Evolutionary conservation across 495 filamentous ascomycete species (phyloP).

Genomic region (Baudoinia panamericana): DNA sequence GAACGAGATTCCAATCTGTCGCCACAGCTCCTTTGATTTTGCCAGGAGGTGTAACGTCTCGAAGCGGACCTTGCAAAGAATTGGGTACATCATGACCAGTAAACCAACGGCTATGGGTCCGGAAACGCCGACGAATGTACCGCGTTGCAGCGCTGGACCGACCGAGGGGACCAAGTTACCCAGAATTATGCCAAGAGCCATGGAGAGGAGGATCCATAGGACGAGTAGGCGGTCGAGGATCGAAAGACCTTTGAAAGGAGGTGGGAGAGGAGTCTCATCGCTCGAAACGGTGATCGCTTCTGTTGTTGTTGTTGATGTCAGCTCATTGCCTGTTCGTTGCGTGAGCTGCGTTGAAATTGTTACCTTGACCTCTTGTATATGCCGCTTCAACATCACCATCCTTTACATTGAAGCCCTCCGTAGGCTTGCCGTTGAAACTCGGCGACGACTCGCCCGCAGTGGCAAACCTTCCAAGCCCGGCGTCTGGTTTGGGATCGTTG

Average conservation of each 20-base stretch:
- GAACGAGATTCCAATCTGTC: constrained; percentile 66
- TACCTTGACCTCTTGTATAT: neutral
- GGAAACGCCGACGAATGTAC: constrained; percentile 60
- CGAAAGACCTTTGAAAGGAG: constrained; percentile 44
- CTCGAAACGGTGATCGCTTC: neutral
- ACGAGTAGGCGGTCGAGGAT: constrained; percentile 66
- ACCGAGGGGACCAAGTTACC: constrained; percentile 62
- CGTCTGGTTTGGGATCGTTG: constrained; percentile 5
- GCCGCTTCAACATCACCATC: neutral
- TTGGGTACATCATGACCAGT: constrained; percentile 91
- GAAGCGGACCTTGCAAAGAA: constrained; percentile 82
- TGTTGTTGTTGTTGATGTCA: neutral
- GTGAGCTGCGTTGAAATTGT: neutral
- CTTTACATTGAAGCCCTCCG: neutral
- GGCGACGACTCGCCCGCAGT: neutral
- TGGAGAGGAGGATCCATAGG: constrained; percentile 76
- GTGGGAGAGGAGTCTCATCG: constrained; percentile 7
- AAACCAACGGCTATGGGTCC: constrained; percentile 71
- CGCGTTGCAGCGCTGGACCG: constrained; percentile 50
- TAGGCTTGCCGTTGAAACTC: neutral
- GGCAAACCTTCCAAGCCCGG: constrained; percentile 4
- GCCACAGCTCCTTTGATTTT: constrained; percentile 50
- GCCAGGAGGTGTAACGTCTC: constrained; percentile 65
- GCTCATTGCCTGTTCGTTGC: too few species aligned
- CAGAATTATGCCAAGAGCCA: constrained; percentile 64